A percentile compares a stretch with the other conserved stretches of the same genome.
Conservation (phyloP, 176 grass and related monocot species). For the Triticum dicoccoides region DNA sequence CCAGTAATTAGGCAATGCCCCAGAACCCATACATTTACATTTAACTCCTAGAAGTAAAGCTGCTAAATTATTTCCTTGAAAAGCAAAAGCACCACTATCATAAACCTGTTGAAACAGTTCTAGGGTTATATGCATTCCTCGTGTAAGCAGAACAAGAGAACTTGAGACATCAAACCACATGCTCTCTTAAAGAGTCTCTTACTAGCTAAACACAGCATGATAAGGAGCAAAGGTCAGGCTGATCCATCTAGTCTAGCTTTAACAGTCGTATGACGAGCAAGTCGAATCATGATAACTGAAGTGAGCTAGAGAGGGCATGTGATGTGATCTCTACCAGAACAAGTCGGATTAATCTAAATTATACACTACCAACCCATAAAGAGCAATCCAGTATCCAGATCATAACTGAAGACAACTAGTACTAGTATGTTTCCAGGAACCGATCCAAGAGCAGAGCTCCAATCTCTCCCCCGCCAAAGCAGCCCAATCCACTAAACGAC, state of each 20-base stretch:
- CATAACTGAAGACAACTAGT: not conserved
- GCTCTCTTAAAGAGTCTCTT: not conserved
- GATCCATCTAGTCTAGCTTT: not conserved
- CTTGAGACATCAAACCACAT: not conserved
- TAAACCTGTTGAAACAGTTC: not conserved
- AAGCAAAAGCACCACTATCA: not conserved
- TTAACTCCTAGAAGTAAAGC: not conserved
- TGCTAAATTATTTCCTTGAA: not conserved
- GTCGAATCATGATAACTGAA: slow-evolving; percentile 4
- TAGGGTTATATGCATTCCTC: not conserved
- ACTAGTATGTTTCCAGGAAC: not conserved
- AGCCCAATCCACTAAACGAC: slow-evolving; percentile 18
- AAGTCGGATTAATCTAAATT: not conserved
- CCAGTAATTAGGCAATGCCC: not conserved
- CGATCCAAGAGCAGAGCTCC: slow-evolving; percentile 22
- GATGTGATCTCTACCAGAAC: not conserved
- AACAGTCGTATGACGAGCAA: not conserved
- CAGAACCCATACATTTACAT: not conserved
- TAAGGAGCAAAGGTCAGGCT: not conserved
- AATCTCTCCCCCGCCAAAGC: slow-evolving; percentile 3
- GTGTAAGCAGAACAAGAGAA: not conserved
- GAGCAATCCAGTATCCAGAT: not conserved
- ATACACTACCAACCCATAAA: not conserved
- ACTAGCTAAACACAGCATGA: not conserved
- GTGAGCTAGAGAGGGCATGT: not conserved